phyloP scores from a whole-genome alignment of 495 filamentous ascomycete genomes.

The Aspergillus mulundensis region DNA sequence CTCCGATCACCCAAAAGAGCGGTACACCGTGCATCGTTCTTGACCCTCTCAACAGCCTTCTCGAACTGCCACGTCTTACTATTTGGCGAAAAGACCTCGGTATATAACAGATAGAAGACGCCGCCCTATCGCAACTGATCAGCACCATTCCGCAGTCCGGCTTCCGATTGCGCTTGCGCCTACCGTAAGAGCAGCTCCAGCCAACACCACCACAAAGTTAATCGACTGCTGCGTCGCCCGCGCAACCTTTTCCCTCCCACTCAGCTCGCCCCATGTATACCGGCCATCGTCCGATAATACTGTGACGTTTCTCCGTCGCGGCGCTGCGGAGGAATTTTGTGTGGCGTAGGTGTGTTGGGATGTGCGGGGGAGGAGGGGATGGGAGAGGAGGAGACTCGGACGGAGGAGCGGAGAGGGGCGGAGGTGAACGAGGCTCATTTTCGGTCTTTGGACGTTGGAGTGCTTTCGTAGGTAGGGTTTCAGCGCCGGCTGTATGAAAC shows the following conservation, averaged over 20 bases:
- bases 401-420: conserved; percentile 17
- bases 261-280: conserved; percentile 75
- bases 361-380: conserved; percentile 21
- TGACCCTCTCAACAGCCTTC: conserved; percentile 75
- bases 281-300: conserved; percentile 77
- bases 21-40: conserved; percentile 62
- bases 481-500: background rate
- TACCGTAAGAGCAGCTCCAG: conserved; percentile 73
- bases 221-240: conserved; percentile 86
- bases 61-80: conserved; percentile 87
- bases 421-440: conserved; percentile 23
- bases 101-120: conserved; percentile 73
- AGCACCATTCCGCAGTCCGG: conserved; percentile 5
- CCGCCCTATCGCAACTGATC: conserved; percentile 52
- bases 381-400: conserved; percentile 13
- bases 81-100: conserved; percentile 81
- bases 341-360: conserved; percentile 49
- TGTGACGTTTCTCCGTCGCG: conserved; percentile 61
- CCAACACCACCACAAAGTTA: conserved; percentile 74
- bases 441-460: background rate
- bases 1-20: conserved; percentile 71
- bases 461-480: background rate
- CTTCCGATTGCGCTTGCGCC: conserved; percentile 1
- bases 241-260: conserved; percentile 69
- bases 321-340: conserved; percentile 31